phyloP scores from a whole-genome alignment of 108 stramenopile genomes.

The Nannochloropsis granulata region DNA sequence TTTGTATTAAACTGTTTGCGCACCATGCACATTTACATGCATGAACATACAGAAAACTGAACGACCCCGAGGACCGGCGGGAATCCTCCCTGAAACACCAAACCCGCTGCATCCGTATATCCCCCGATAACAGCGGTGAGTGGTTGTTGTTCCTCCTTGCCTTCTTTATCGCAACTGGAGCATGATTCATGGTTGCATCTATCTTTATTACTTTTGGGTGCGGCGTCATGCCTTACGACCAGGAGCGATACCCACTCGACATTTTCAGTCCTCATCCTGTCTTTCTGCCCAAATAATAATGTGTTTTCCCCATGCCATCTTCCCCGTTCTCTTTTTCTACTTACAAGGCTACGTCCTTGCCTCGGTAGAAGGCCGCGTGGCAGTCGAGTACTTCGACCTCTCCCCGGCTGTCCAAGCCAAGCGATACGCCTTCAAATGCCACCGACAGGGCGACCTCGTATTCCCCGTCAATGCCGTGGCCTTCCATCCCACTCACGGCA shows the following conservation, averaged over 20 bases:
- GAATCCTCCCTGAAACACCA: conserved; percentile 36
- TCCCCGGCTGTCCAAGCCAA: conserved; percentile 26
- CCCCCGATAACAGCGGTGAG: conserved; percentile 20
- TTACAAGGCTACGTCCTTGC: conserved; percentile 74
- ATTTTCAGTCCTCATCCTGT: too few species aligned
- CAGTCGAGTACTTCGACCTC: conserved; percentile 80
- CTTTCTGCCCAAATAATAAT: too few species aligned
- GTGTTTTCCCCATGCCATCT: too few species aligned
- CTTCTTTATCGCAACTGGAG: too few species aligned
- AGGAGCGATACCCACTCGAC: too few species aligned
- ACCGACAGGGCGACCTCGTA: conserved; percentile 65
- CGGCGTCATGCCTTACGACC: too few species aligned
- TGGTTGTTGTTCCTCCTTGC: too few species aligned
- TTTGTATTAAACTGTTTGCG: not conserved
- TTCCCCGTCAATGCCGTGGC: conserved; percentile 78
- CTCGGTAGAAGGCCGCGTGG: conserved; percentile 88
- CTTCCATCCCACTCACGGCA: conserved; percentile 72
- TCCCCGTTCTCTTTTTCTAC: not conserved
- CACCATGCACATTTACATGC: not conserved
- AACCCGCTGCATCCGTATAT: conserved; percentile 23
- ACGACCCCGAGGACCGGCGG: conserved; percentile 22
- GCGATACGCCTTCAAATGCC: conserved; percentile 93
- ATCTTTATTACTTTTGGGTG: too few species aligned
- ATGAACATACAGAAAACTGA: conserved; percentile 5
- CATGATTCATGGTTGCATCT: too few species aligned